Base-by-base conservation (phyloP, 1,139 yeast genomes). In the Sugiyamaella castrensis region DNA sequence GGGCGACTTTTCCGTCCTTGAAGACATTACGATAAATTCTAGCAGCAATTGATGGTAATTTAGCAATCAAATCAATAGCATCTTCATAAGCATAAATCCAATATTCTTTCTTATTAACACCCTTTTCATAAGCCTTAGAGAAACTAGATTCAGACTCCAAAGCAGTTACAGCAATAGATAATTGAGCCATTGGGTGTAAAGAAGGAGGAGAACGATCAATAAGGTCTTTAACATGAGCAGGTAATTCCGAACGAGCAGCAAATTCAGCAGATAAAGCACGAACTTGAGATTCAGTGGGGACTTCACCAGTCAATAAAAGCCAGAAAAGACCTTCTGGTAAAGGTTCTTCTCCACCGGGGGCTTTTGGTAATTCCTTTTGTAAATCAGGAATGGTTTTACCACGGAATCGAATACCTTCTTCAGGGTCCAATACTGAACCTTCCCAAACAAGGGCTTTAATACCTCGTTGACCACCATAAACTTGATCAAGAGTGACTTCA, bases 401-500 rank as follows among this genome's bases (percentile, higher is more conserved):
- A 77, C 98, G 88, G 83, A 92, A 92, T 71, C 97, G 84, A 71
- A 92, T 92, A 68, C 98, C 98, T 75, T 92, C 98, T 61, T 85
- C 85, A 62, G 98, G 95, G 74, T 92, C 98, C 71, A 92, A 80
- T 51, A 92, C 98, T 51, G 98, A 91, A 66, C 98, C 98, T 79
- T 92, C 98, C 98, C 98, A 92, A 55, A 92, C 97, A 64, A 92
- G 79, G 67, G 96, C 96, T 75, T 87, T 87, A 76, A 91, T 87
- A 72, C 97, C 97, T 76, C 97, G 84, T 96, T 87, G 88, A 81
- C 98, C 98, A 79, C 98, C 98, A 75, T 92, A 92, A 48, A 96
- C 96, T 77, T 92, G 98, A 74, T 88, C 96, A 61, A 92, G 80
- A 59, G 83, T 77, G 60, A 91, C 95, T 75, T 92, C 96, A 63